Base-by-base conservation (phyloP, 495 filamentous ascomycete species). In the Podospora didyma region DNA sequence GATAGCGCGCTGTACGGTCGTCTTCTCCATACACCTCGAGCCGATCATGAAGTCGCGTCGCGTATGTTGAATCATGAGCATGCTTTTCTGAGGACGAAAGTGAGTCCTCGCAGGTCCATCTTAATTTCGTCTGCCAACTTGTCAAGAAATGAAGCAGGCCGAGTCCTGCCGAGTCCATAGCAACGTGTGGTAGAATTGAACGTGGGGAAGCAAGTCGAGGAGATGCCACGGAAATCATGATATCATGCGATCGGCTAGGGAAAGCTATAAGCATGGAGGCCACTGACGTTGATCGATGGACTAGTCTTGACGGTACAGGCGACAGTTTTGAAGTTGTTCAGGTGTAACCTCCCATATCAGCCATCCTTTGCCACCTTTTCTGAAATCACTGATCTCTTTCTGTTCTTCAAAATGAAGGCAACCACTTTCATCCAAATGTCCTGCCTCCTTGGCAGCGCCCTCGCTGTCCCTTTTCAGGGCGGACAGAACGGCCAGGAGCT, bases 371-470 rank as follows among this genome's bases (percentile, higher is more conserved):
- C 9, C 9, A 31, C 5, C 39, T 44, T 44, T 3, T 44, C 39
- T n/a, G 39, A 16, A 44, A 16, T n/a, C 39, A 4, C 16, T 44
- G 39, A 31, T 31, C 26, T 31, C 35, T 7, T n/a, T 14, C 7
- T 22, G 22, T 49, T 23, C 23, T 54, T 49, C 58, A 58, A 26
- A 26, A 64, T 62, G 64, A 64, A 63, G 59, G 11, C 57, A 39
- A 48, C 37, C 6, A 46, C 50, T 26, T 44, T 64, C 19, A 3
- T 57, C n/a, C 52, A 54, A 42, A 3, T 54, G 7, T 49, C 47
- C 37, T 57, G 53, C 54, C 45, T 63, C 37, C 10, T 59, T 54
- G 46, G 56, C 46, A 51, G 50, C 31, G 61, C 41, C 28, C 20
- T 67, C 51, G 61, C 51, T 28, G 19, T 35, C 16, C 35, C 35